Percentiles rank a stretch among this genome's conserved stretches.
These are phyloP conservation scores for Aspergillus carlsbadensis DNA, from an alignment of 495 filamentous ascomycete genomes.

Conservation along the genomic window DNA sequence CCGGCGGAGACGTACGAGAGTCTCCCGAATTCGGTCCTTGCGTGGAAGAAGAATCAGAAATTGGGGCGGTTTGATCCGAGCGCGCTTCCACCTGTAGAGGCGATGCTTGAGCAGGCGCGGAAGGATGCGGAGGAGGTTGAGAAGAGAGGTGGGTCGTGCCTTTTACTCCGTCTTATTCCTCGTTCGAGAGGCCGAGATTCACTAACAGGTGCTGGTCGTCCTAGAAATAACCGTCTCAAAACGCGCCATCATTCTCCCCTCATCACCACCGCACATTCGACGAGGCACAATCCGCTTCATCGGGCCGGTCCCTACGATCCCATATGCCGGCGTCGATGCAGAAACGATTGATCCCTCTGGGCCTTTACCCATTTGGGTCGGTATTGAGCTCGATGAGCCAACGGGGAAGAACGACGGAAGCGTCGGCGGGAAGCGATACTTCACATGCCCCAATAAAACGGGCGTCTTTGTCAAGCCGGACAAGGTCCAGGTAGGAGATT, in stretches of 20 bases:
- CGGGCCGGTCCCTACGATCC: slow-evolving; percentile 79
- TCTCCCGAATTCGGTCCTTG: slow-evolving; percentile 80
- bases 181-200: neutral
- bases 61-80: slow-evolving; percentile 92
- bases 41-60: slow-evolving; percentile 90
- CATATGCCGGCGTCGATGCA: slow-evolving; percentile 46
- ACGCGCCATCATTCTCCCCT: slow-evolving; percentile 44
- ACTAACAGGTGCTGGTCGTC: neutral
- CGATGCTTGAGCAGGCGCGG: slow-evolving; percentile 66
- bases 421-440: slow-evolving; percentile 74
- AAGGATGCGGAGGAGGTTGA: slow-evolving; percentile 65
- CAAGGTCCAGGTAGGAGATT: slow-evolving; percentile 86
- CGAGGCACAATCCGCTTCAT: slow-evolving; percentile 83
- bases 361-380: slow-evolving; percentile 71
- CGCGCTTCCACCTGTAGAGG: slow-evolving; percentile 57
- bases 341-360: slow-evolving; percentile 28
- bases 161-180: neutral
- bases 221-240: slow-evolving; percentile 34
- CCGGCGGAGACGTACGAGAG: slow-evolving; percentile 78
- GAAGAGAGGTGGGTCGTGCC: slow-evolving; percentile 47
- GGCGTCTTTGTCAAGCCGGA: slow-evolving; percentile 91
- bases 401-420: slow-evolving; percentile 89
- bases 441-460: slow-evolving; percentile 65
- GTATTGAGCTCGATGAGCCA: slow-evolving; percentile 81
- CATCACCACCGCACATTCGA: slow-evolving; percentile 57